Conservation (phyloP, 2,329 filamentous ascomycete species). For the Paecilomyces fulvus region DNA sequence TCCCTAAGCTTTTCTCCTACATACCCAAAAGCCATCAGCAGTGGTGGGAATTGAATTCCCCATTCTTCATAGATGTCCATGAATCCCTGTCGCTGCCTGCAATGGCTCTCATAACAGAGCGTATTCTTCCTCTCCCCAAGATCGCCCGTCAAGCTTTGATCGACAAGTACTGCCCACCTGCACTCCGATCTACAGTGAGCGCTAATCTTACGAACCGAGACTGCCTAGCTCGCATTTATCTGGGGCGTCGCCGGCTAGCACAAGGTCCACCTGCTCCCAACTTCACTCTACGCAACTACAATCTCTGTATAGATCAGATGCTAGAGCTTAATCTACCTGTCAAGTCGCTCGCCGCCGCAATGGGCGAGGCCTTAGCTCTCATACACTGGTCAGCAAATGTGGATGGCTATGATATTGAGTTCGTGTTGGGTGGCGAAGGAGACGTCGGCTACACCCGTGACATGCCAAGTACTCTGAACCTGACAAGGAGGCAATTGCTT, state of each 20-base stretch:
- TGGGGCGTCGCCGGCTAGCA: slow-evolving; percentile 4
- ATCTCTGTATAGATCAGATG: slow-evolving; percentile 6
- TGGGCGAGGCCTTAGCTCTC: slow-evolving; percentile 4
- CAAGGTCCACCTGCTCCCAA: slow-evolving; percentile 1
- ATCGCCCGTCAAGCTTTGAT: slow-evolving; percentile 13
- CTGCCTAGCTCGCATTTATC: slow-evolving; percentile 8
- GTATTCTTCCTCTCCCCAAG: slow-evolving; percentile 13
- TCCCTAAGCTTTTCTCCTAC: slow-evolving; percentile 6
- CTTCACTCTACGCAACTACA: slow-evolving; percentile 7
- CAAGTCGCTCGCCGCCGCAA: background rate
- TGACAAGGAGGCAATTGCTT: background rate
- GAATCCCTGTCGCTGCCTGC: slow-evolving; percentile 6
- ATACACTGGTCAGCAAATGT: slow-evolving; percentile 8
- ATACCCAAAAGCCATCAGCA: slow-evolving; percentile 1
- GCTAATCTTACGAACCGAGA: slow-evolving; percentile 7
- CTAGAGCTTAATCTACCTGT: slow-evolving; percentile 5
- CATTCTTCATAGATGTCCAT: background rate
- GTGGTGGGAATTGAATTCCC: slow-evolving; percentile 6
- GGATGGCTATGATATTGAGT: slow-evolving; percentile 8
- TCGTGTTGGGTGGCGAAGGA: slow-evolving; percentile 6
- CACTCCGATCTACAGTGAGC: background rate
- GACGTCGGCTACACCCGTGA: background rate
- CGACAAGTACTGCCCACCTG: slow-evolving; percentile 10
- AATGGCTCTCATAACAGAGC: slow-evolving; percentile 10
- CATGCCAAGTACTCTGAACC: background rate